A percentile compares a stretch with the other conserved stretches of the same genome.
These are phyloP conservation scores for Colletotrichum trifolii DNA, from an alignment of 2,329 filamentous ascomycete genomes.

Conservation along the genomic window DNA sequence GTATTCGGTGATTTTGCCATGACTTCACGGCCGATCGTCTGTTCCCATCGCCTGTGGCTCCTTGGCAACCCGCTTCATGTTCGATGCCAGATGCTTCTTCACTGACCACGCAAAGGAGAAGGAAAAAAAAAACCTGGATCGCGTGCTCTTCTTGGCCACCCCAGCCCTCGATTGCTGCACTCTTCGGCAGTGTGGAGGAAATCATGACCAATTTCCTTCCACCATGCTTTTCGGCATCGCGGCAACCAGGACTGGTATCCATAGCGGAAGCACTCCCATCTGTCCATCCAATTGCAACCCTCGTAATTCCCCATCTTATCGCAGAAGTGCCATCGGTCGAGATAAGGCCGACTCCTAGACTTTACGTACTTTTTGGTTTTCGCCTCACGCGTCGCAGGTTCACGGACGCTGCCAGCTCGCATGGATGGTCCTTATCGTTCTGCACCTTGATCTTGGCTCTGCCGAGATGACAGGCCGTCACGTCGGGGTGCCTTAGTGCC, in stretches of 20 bases:
- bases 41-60: no score
- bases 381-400: conserved; percentile 16
- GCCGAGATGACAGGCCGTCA: not conserved
- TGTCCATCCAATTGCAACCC: conserved; percentile 16
- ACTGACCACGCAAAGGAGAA: no score
- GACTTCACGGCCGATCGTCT: no score
- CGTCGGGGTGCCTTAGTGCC: no score
- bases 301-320: conserved; percentile 15
- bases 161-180: not conserved
- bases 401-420: conserved; percentile 9
- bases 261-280: conserved; percentile 15
- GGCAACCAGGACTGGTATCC: conserved; percentile 21
- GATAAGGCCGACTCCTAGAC: conserved; percentile 23
- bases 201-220: conserved; percentile 9
- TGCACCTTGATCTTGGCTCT: conserved; percentile 11
- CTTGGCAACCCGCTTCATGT: no score
- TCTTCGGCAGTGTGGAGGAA: not conserved
- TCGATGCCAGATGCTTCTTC: no score
- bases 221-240: conserved; percentile 21
- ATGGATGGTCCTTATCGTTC: conserved; percentile 17
- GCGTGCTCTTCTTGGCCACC: conserved; percentile 1
- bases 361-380: conserved; percentile 8
- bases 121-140: not conserved
- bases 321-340: conserved; percentile 1
- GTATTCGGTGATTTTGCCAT: no score